Evolutionary conservation across 1,139 yeast genomes (phyloP).

Genomic region (Taiozyma onychis): DNA sequence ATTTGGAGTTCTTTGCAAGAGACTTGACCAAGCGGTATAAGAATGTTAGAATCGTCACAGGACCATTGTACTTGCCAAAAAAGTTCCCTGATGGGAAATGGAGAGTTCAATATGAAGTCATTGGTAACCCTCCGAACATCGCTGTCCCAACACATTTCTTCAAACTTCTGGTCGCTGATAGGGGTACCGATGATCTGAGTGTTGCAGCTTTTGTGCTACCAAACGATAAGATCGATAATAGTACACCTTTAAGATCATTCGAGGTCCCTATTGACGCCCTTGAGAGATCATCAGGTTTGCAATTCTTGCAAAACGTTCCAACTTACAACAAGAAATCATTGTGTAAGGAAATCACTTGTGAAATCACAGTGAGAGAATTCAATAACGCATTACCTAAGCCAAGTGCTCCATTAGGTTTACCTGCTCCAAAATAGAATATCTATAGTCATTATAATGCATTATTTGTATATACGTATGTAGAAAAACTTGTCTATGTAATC

Average conservation of each 20-base stretch:
- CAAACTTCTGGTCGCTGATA: slow-evolving; percentile 84
- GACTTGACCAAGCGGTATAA: slow-evolving; percentile 63
- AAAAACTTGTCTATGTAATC: neutral
- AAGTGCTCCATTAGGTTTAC: slow-evolving; percentile 26
- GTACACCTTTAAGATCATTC: slow-evolving; percentile 63
- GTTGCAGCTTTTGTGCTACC: slow-evolving; percentile 95
- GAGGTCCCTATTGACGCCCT: slow-evolving; percentile 88
- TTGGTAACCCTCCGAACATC: slow-evolving; percentile 93
- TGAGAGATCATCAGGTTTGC: slow-evolving; percentile 82
- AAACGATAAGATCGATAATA: slow-evolving; percentile 67
- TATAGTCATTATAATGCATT: neutral
- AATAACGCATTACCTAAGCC: slow-evolving; percentile 41
- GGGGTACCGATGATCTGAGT: slow-evolving; percentile 48
- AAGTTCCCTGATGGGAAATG: slow-evolving; percentile 71
- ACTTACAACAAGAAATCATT: slow-evolving; percentile 53
- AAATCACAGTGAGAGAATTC: slow-evolving; percentile 79
- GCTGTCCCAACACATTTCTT: slow-evolving; percentile 98
- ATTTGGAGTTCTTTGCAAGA: slow-evolving; percentile 84
- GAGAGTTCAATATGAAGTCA: slow-evolving; percentile 82
- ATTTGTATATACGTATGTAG: neutral
- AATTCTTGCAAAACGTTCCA: slow-evolving; percentile 68
- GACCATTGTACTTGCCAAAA: slow-evolving; percentile 88
- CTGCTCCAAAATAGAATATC: slow-evolving; percentile 30
- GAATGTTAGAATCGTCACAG: slow-evolving; percentile 82
- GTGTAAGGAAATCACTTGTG: slow-evolving; percentile 78